Evolutionary conservation across 2,329 filamentous ascomycete species (phyloP), one percentile per base, ranked within the genome.

Genomic region (Colletotrichum euphorbiae): DNA sequence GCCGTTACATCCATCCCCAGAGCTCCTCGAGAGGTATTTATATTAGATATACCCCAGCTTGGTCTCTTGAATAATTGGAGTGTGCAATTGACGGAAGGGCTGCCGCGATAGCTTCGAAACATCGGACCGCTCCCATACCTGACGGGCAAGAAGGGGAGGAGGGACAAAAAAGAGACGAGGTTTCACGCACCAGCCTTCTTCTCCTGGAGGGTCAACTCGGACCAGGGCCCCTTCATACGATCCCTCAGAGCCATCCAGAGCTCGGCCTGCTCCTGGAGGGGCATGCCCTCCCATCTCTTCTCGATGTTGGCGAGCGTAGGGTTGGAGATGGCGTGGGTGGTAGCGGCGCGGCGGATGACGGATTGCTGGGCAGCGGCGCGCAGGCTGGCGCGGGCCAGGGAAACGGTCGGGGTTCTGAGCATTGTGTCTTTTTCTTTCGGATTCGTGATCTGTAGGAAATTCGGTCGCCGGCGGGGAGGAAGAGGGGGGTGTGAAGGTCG

Each of bases 211-310:
- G 96, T 98, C 85, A 99, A 86, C 79, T 98, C 93, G 79, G 91
- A 89, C 96, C 96, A 99, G 86, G 93, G 94, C 76, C 89, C 90
- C 92, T 97, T 98, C 96, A 99, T 99, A 79, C 96, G 92, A 85
- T 99, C 96, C 82, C 96, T 90, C 82, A 99, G 87, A 75, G 92
- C 87, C 96, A 99, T 99, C 96, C 96, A 99, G 76, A 99, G 87
- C 80, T 99, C 96, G 74, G 96, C 96, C 90, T 99, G 96, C 89
- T 99, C 96, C 87, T 97, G 94, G 72, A 96, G 93, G 69, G 95
- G 94, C 93, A 98, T 94, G 72, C 86, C 89, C 87, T 99, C 96
- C 96, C 96, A 99, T 86, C 96, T 89, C 91, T 97, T 98, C 90
- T 99, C 96, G 79, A 99, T 98, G 84, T 97, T 94, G 83, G 93